Evolutionary conservation across 2,329 filamentous ascomycete species (phyloP).

Genomic region (Xylaria arbuscula): DNA sequence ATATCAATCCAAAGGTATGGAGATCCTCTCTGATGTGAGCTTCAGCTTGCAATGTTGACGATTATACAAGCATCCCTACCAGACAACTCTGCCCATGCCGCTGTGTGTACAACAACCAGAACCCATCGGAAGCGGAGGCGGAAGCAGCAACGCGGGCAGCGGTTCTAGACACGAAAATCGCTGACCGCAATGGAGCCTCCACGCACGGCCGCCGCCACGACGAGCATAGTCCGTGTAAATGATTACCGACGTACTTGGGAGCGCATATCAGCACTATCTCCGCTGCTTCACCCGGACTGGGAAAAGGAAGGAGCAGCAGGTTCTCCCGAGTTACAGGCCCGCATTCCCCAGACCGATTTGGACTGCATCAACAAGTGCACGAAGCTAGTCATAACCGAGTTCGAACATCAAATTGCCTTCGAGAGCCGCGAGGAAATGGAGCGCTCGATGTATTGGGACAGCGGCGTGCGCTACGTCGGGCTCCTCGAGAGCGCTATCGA

Average conservation of each 20-base stretch:
- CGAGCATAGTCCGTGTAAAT: too few species aligned
- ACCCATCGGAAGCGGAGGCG: too few species aligned
- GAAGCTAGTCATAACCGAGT: not conserved
- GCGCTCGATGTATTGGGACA: not conserved
- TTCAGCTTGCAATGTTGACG: not conserved
- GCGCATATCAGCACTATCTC: too few species aligned
- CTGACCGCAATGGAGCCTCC: too few species aligned
- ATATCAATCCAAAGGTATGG: not conserved
- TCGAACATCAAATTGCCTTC: not conserved
- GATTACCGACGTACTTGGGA: too few species aligned
- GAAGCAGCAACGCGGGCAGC: too few species aligned
- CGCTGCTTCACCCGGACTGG: not conserved
- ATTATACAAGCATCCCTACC: not conserved
- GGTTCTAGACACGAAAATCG: too few species aligned
- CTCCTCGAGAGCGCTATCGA: not conserved
- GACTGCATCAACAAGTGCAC: not conserved
- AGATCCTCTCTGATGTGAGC: not conserved
- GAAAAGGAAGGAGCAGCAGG: not conserved
- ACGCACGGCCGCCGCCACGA: too few species aligned
- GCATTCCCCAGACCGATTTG: not conserved
- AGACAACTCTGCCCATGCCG: not conserved
- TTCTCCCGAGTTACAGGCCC: not conserved
- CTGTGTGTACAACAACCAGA: too few species aligned
- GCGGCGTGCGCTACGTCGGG: not conserved
- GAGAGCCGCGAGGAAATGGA: not conserved